phyloP scores from a whole-genome alignment of 495 filamentous ascomycete genomes.

The Penicillium tannophilum region DNA sequence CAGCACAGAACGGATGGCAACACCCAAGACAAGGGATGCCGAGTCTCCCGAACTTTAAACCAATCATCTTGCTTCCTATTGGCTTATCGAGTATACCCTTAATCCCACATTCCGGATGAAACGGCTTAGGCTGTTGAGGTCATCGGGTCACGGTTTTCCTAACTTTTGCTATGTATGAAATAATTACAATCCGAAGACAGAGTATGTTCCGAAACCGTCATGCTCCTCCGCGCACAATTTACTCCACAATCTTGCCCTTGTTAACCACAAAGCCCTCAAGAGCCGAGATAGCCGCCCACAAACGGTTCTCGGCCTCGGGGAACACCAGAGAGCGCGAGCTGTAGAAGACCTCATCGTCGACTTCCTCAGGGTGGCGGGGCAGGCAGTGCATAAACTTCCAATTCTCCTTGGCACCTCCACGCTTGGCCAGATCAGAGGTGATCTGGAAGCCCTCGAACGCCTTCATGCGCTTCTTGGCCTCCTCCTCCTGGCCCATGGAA shows the following conservation, averaged over 20 bases:
- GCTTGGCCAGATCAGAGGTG: constrained; percentile 75
- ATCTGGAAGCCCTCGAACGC: constrained; percentile 91
- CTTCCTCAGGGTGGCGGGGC: constrained; percentile 92
- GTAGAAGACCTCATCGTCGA: constrained; percentile 93
- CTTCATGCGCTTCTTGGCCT: constrained; percentile 70
- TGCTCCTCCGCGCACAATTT: neutral
- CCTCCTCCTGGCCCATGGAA: constrained; percentile 94
- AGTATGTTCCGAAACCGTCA: constrained; percentile 1
- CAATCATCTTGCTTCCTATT: neutral
- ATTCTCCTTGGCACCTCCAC: constrained; percentile 80
- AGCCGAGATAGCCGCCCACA: constrained; percentile 86
- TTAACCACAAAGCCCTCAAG: constrained; percentile 91
- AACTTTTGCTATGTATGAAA: neutral
- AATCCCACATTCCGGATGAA: neutral
- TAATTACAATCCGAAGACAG: constrained; percentile 10
- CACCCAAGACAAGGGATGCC: neutral
- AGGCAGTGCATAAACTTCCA: constrained; percentile 99
- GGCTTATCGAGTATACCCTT: neutral
- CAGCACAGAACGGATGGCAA: neutral
- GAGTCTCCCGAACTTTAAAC: constrained; percentile 7
- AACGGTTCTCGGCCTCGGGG: constrained; percentile 87
- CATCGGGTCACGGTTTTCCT: constrained; percentile 1
- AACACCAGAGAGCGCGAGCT: constrained; percentile 80
- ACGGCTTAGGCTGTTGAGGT: neutral
- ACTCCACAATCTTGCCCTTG: constrained; percentile 65